Evolutionary conservation across 2,329 filamentous ascomycete species (phyloP).

Genomic region (Cadophora sp.): DNA sequence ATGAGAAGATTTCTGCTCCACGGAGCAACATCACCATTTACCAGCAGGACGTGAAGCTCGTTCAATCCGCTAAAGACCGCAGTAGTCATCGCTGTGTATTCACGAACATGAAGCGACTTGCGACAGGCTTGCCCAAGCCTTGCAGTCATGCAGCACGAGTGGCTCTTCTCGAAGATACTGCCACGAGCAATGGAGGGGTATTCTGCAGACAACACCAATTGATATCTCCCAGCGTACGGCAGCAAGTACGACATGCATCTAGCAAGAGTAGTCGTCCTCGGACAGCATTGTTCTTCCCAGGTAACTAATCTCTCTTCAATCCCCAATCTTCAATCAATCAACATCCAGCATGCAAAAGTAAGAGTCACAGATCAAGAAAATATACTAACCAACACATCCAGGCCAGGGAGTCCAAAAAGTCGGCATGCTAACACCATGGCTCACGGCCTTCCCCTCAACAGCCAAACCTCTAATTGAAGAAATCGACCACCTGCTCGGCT

Average conservation of each 20-base stretch:
- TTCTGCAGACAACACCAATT: neutral
- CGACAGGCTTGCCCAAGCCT: constrained; percentile 35
- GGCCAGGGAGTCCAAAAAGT: constrained; percentile 90
- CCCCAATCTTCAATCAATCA: too few relatives aligned
- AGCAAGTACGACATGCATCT: constrained; percentile 39
- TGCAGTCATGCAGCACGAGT: constrained; percentile 23
- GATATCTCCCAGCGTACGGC: neutral
- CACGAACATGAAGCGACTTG: constrained; percentile 40
- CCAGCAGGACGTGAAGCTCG: constrained; percentile 10
- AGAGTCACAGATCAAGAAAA: neutral
- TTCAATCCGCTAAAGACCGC: neutral
- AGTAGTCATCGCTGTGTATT: constrained; percentile 3
- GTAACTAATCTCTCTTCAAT: constrained; percentile 33
- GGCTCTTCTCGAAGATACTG: constrained; percentile 21
- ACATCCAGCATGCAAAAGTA: constrained; percentile 9
- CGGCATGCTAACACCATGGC: constrained; percentile 86
- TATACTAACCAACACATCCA: constrained; percentile 46
- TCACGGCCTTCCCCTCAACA: constrained; percentile 82
- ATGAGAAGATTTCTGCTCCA: constrained; percentile 5
- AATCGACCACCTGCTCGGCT: constrained; percentile 79
- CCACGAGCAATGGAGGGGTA: neutral
- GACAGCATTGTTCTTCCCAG: constrained; percentile 49
- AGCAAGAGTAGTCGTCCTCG: constrained; percentile 40
- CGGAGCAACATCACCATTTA: neutral
- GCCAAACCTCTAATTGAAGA: constrained; percentile 81